These are phyloP conservation scores for Microascus cirrosus DNA, from an alignment of 2,329 filamentous ascomycete genomes.

Conservation along the genomic window DNA sequence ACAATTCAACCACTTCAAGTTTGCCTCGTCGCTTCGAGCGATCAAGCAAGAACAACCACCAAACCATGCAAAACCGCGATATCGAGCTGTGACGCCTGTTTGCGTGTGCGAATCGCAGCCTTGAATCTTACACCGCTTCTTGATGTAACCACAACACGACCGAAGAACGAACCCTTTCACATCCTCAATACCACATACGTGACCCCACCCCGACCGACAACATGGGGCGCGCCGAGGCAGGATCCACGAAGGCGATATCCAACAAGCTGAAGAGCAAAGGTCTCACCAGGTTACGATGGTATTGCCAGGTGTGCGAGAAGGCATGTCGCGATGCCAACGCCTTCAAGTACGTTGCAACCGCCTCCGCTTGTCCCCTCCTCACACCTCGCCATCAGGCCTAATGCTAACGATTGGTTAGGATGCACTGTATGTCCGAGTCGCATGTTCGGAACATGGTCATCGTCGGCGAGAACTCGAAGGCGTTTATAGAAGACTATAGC, in stretches of 20 bases:
- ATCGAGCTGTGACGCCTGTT: too few species aligned
- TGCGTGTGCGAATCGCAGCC: too few species aligned
- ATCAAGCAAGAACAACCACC: too few species aligned
- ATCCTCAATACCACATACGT: neutral
- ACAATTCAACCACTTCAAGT: too few species aligned
- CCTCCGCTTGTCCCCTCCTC: neutral
- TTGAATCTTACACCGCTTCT: too few species aligned
- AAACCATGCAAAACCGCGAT: too few species aligned
- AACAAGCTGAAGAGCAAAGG: constrained; percentile 85
- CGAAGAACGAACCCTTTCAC: neutral
- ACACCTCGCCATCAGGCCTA: neutral
- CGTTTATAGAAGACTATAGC: constrained; percentile 72
- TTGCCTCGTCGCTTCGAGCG: too few species aligned
- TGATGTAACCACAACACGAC: neutral
- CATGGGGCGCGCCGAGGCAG: constrained; percentile 89
- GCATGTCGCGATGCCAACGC: constrained; percentile 10
- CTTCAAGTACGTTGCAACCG: constrained; percentile 7
- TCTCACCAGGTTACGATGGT: constrained; percentile 76
- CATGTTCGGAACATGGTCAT: constrained; percentile 84
- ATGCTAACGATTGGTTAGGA: constrained; percentile 34
- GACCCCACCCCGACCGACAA: constrained; percentile 20
- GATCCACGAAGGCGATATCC: constrained; percentile 78
- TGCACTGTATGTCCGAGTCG: constrained; percentile 73
- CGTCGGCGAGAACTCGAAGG: constrained; percentile 78
- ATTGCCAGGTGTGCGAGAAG: constrained; percentile 68